Evolutionary conservation across 306 rosid species (phyloP), one percentile per base, ranked within the genome.

Genomic region (Begonia masoniana): DNA sequence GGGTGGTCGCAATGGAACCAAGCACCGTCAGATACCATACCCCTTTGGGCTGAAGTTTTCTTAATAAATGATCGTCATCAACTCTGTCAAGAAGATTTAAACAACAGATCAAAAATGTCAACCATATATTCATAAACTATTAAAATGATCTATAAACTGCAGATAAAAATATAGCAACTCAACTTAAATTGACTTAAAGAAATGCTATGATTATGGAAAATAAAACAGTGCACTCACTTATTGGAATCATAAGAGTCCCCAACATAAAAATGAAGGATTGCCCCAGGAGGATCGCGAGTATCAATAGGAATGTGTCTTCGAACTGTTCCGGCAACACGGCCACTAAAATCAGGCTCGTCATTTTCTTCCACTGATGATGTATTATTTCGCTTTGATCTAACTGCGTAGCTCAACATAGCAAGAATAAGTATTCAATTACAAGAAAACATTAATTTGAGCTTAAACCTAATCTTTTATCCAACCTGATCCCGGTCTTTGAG

Each of bases 1-100:
- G 99, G 43, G 99, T 91, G 55, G 99, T 91, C 51, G 99, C 96
- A 47, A 86, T 92, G 77, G 99, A 91, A 64, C 99, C 99, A 43
- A 91, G 99, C 60, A 86, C 88, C 10, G 94, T 81, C 46, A 91
- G 71, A 70, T 75, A 79, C 99, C 99, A 91, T 47, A 72, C 74
- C 51, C 85, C 75, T 76, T 83, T 92, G 46, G 66, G 73, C 73
- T 77, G 94, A 68, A 91, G 78, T 67, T 83, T 86, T 66, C 86
- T 75, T 52, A 91, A 70, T 39, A 86, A 79, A 66, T 91, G 99
- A 61, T 83, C 96, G 70, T 86, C 99, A 41, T 86, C 91, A 70
- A 41, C 68, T 74, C 77, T 71, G 77, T 74, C 64, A 60, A 52
- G 15, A 47, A 54, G 4, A 41, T 11, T 31, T 31, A 31, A 31